Percentiles rank a stretch among this genome's conserved stretches.
These are phyloP conservation scores for Chaetomium sp. DNA, from an alignment of 2,329 filamentous ascomycete genomes.

Conservation along the genomic window DNA sequence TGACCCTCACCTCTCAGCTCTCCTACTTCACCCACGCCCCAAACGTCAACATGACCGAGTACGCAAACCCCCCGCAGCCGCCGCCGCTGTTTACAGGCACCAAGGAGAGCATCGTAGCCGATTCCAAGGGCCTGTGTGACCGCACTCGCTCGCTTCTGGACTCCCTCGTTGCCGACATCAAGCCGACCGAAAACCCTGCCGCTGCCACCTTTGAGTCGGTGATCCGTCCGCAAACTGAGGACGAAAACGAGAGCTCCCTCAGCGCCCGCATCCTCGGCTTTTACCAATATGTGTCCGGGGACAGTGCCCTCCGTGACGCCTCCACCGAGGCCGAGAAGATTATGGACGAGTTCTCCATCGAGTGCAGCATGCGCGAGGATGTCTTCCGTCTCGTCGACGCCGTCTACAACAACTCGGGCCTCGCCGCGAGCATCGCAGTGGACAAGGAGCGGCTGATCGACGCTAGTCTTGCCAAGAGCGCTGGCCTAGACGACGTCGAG, in stretches of 20 bases:
- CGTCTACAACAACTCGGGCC: conserved; percentile 53
- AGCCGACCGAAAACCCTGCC: conserved; percentile 51
- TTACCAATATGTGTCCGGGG: conserved; percentile 75
- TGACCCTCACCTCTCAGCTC: conserved; percentile 38
- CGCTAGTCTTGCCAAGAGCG: conserved; percentile 31
- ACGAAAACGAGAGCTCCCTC: conserved; percentile 67
- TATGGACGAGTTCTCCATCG: conserved; percentile 75
- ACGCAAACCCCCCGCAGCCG: conserved; percentile 73
- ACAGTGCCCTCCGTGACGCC: conserved; percentile 70
- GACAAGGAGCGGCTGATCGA: conserved; percentile 50
- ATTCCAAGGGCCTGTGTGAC: conserved; percentile 68
- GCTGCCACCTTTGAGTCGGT: conserved; percentile 59
- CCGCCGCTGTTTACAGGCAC: conserved; percentile 78
- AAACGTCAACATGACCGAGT: conserved; percentile 67
- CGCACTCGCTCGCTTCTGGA: conserved; percentile 66
- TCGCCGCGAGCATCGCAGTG: conserved; percentile 50
- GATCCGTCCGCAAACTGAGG: conserved; percentile 68
- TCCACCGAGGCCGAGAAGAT: conserved; percentile 75
- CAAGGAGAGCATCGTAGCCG: conserved; percentile 65
- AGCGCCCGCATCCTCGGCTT: conserved; percentile 71
- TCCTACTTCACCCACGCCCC: conserved; percentile 50
- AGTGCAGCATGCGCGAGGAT: conserved; percentile 79
- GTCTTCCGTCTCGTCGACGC: conserved; percentile 69
- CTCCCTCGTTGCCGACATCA: conserved; percentile 64
- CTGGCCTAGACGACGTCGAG: conserved; percentile 57